These are phyloP conservation scores for Sicyos baderoa DNA, from an alignment of 306 rosid species.

Conservation along the genomic window DNA sequence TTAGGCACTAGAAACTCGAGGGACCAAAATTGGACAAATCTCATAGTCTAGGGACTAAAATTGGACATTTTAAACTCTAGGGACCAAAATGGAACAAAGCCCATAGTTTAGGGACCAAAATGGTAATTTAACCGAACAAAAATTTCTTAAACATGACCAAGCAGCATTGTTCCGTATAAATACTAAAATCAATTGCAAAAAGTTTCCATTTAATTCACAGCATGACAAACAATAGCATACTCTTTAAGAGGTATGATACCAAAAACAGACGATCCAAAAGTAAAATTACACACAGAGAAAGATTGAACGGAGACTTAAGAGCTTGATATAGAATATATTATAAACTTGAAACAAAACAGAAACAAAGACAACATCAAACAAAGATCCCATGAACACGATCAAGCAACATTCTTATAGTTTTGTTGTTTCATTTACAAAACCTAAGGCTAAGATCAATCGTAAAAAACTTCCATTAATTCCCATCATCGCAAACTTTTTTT, in stretches of 20 bases:
- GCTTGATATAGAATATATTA: not conserved
- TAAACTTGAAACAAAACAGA: not conserved
- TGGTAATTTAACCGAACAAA: not conserved
- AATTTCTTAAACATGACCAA: not conserved
- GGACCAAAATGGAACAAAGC: too few relatives aligned
- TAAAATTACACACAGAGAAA: not conserved
- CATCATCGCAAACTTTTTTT: not conserved
- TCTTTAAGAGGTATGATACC: too few relatives aligned
- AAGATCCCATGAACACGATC: not conserved
- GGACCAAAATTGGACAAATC: too few relatives aligned
- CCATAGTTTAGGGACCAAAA: too few relatives aligned
- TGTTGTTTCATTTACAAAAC: not conserved
- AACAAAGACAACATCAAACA: not conserved
- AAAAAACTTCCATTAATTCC: not conserved
- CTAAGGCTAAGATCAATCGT: not conserved
- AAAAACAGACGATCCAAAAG: too few relatives aligned
- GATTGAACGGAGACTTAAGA: not conserved
- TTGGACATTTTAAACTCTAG: too few relatives aligned
- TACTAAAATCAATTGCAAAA: too few relatives aligned
- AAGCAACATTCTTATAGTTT: not conserved
- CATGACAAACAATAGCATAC: too few relatives aligned
- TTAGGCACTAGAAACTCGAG: too few relatives aligned
- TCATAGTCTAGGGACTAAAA: too few relatives aligned
- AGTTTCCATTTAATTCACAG: too few relatives aligned
- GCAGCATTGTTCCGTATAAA: too few relatives aligned